Evolutionary conservation across 225 moss, liverwort and hornwort species (phyloP), one percentile per base, ranked within the genome.

Genomic region (Sphagnum tenellum): DNA sequence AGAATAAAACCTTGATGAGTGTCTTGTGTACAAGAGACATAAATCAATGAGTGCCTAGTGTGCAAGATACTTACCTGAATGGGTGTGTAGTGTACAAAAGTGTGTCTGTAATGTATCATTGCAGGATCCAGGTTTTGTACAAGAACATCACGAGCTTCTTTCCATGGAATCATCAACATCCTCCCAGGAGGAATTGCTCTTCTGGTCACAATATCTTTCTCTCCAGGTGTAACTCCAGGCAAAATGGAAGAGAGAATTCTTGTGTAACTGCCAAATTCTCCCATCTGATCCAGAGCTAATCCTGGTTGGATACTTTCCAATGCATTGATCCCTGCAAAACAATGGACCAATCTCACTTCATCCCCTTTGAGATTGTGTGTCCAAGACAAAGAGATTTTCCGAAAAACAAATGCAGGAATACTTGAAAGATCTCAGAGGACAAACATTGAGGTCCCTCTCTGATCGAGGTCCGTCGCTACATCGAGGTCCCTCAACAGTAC

Each of bases 101-200:
- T 49, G 67, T 81, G 81, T 49, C 69, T 56, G 57, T 64, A 81
- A 48, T 79, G 84, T 11, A 84, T 48, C 8, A 48, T 44, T 12
- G n/a, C 56, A 48, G 67, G 62, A 2, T 87, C 74, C 11, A 29
- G 29, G 29, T 29, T 29, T 29, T 29, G 29, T 9, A 52, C 2
- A 12, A 45, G 49, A n/a, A 50, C 4, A 68, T 59, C 7, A 65
- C 73, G 44, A 87, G 56, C 13, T 72, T 67, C 63, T 67, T 65
- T 76, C 81, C 81, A 87, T 3, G 78, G 81, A 49, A 79, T 70
- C 84, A 71, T 81, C 66, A 78, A 74, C 59, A 81, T 72, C 12
- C 66, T 61, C 48, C 74, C 72, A 3, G 78, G 77, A 52, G 47
- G 70, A 44, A 66, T 67, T 9, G 63, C 68, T 8, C 1, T 5